A percentile compares a stretch with the other conserved stretches of the same genome.
phyloP scores from a whole-genome alignment of 768 basidiomycete species.

The Mycena metata region DNA sequence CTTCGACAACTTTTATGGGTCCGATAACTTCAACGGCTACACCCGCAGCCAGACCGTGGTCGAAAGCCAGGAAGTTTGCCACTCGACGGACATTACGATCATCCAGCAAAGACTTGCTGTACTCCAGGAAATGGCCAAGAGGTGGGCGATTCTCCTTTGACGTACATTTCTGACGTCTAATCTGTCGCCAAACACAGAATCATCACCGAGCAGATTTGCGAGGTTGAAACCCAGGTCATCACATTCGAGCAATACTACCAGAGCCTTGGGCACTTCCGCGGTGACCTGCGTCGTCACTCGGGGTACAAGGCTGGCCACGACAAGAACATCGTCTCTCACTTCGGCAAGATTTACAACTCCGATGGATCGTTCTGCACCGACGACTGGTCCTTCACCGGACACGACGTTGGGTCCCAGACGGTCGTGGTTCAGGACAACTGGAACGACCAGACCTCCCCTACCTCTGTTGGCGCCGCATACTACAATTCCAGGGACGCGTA shows the following conservation, averaged over 20 bases:
- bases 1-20: conserved; percentile 64
- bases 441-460: conserved; percentile 45
- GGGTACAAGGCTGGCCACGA: conserved; percentile 57
- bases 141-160: conserved; percentile 41
- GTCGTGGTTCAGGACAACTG: conserved; percentile 58
- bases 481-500: conserved; percentile 46
- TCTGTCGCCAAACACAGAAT: conserved; percentile 46
- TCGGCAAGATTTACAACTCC: conserved; percentile 47
- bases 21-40: conserved; percentile 57
- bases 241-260: conserved; percentile 59
- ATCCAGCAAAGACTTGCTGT: conserved; percentile 62
- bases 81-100: conserved; percentile 52
- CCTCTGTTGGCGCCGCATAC: conserved; percentile 52
- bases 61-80: conserved; percentile 54
- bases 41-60: conserved; percentile 51
- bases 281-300: conserved; percentile 57
- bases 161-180: background rate
- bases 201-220: conserved; percentile 62
- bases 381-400: conserved; percentile 58
- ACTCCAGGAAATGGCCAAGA: conserved; percentile 62
- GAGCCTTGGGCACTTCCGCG: conserved; percentile 55
- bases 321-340: conserved; percentile 51
- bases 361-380: conserved; percentile 55
- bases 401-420: conserved; percentile 53
- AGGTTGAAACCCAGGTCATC: conserved; percentile 63